A percentile compares a stretch with the other conserved stretches of the same genome.
phyloP scores from a whole-genome alignment of 495 filamentous ascomycete species.

The Penicillium daleae region DNA sequence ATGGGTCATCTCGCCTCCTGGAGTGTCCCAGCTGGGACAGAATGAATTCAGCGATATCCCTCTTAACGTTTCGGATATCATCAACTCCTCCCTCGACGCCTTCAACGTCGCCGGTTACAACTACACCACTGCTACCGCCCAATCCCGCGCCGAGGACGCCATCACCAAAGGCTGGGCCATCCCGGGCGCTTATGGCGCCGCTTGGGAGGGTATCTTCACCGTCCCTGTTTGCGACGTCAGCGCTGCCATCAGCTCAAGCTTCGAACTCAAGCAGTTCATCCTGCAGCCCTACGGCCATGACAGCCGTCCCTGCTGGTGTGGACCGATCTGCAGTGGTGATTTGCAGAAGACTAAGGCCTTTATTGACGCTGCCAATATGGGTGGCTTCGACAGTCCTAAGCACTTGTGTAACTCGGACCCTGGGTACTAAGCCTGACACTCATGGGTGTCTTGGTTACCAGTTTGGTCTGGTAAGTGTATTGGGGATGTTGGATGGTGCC shows the following conservation, averaged over 20 bases:
- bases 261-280: conserved; percentile 26
- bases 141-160: conserved; percentile 22
- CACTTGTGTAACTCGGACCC: conserved; percentile 20
- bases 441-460: too few relatives aligned
- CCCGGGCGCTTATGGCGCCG: conserved; percentile 26
- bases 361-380: conserved; percentile 31
- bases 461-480: too few relatives aligned
- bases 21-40: conserved; percentile 21
- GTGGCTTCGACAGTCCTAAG: conserved; percentile 26
- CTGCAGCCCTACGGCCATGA: conserved; percentile 32
- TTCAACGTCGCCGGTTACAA: conserved; percentile 30
- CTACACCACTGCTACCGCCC: conserved; percentile 22
- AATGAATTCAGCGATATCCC: conserved; percentile 21
- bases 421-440: conserved; percentile 8
- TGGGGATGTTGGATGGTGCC: too few relatives aligned
- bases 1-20: conserved; percentile 25
- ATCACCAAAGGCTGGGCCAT: conserved; percentile 23
- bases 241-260: conserved; percentile 16
- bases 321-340: conserved; percentile 28
- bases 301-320: conserved; percentile 32
- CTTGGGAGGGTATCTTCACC: conserved; percentile 36
- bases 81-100: conserved; percentile 32
- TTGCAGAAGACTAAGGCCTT: conserved; percentile 24
- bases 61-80: conserved; percentile 29
- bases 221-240: conserved; percentile 35